Base-by-base conservation (phyloP, 2,329 filamentous ascomycete genomes). In the Ophiocordyceps australis region DNA sequence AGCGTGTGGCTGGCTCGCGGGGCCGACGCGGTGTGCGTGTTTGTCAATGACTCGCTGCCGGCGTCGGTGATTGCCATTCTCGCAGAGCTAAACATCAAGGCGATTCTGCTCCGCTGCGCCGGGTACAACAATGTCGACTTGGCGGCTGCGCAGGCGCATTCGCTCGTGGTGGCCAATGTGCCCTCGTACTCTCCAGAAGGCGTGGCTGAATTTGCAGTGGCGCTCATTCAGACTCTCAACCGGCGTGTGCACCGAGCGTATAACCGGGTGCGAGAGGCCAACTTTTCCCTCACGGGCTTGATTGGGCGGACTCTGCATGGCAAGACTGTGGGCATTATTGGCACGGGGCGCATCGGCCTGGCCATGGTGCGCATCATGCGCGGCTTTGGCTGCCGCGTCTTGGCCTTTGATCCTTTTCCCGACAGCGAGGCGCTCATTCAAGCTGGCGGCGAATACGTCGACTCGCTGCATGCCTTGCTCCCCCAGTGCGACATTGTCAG, bases 51-150 rank as follows among this genome's bases (percentile, higher is more conserved):
- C 47, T 46, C 47, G 5, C 51, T 74, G 13, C 49, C 56, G 27
- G 54, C 46, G 5, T 39, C 48, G 2, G 64, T 74, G 20, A 53
- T 76, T 22, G 43, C 52, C 13, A 47, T 51, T 1, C 58, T 76
- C 7, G 49, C 58, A 27, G 32, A 40, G 13, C 35, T 44, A 22
- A 68, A 68, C 38, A 57, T 72, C 23, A 55, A 56, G 24, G 65
- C 65, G 26, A 55, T 77, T 33, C 60, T 75, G 14, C 55, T 77
- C 28, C 68, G 73, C 27, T 77, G 73, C 45, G 73, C 73, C 2
- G 73, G 73, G 29, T 74, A 59, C 55, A 75, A 78, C 52, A 68
- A 74, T 36, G 63, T 77, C 30, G 65, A 77, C 39, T 60, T 77
- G 14, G 42, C 44, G 12, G 50, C 55, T 2, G 73, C 73, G 28